These are phyloP conservation scores for Pseudocercospora cruenta DNA, from an alignment of 2,329 filamentous ascomycete genomes.

Conservation along the genomic window DNA sequence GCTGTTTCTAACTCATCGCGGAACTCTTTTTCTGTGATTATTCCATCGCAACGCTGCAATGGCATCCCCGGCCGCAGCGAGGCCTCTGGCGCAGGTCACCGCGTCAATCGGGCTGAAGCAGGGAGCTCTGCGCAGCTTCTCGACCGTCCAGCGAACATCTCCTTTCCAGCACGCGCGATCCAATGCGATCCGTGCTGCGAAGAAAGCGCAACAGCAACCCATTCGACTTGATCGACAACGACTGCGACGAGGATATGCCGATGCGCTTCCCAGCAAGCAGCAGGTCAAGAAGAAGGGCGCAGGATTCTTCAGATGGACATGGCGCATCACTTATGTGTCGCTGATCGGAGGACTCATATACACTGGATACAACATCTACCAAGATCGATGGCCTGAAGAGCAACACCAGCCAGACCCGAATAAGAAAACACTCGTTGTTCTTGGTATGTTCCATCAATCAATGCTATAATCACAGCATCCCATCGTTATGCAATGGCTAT, in stretches of 20 bases:
- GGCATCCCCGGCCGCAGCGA: constrained; percentile 32
- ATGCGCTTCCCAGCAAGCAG: constrained; percentile 36
- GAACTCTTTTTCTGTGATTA: constrained; percentile 1
- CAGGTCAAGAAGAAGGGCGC: constrained; percentile 60
- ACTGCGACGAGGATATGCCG: constrained; percentile 37
- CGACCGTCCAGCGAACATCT: constrained; percentile 23
- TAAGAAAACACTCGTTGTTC: constrained; percentile 96
- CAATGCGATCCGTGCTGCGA: constrained; percentile 19
- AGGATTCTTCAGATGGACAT: constrained; percentile 75
- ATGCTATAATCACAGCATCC: not conserved
- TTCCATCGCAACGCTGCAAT: constrained; percentile 25
- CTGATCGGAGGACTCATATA: constrained; percentile 70
- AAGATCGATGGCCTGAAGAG: constrained; percentile 76
- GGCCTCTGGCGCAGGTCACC: constrained; percentile 32
- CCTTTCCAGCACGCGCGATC: constrained; percentile 25
- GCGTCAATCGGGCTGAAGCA: constrained; percentile 31
- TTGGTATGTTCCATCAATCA: constrained; percentile 64
- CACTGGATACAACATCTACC: constrained; percentile 79
- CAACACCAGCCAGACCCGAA: constrained; percentile 77
- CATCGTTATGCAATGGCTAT: not conserved
- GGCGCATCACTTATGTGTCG: constrained; percentile 80
- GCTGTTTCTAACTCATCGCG: not conserved
- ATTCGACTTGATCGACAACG: constrained; percentile 20
- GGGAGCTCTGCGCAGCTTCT: constrained; percentile 28
- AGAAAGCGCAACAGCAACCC: constrained; percentile 3